Evolutionary conservation across 23 red algal genomes (phyloP).

Genomic region (Gracilaria gracilis): DNA sequence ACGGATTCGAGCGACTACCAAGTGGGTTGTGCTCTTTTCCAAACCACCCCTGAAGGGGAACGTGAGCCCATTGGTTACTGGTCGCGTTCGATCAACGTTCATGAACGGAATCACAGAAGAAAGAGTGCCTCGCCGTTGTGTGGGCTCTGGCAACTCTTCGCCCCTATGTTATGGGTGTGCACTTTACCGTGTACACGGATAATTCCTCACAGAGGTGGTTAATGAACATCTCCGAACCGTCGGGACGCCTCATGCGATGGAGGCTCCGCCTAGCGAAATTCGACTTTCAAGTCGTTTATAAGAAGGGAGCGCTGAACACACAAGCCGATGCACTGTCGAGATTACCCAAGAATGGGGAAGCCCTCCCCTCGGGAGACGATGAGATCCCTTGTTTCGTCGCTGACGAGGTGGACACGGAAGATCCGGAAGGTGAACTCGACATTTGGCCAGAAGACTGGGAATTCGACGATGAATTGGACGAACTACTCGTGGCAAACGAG

Average conservation of each 20-base stretch:
- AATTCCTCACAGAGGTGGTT: constrained; percentile 4
- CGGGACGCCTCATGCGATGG: no score
- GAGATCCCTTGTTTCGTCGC: no score
- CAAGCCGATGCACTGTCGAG: no score
- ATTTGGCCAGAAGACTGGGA: no score
- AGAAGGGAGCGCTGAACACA: no score
- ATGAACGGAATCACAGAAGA: not conserved
- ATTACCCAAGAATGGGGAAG: no score
- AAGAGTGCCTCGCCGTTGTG: not conserved
- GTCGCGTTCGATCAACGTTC: not conserved
- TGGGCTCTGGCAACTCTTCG: not conserved
- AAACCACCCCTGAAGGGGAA: not conserved
- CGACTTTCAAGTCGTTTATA: not conserved
- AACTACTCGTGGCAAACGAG: no score
- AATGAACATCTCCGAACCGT: not conserved
- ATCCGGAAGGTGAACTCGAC: no score
- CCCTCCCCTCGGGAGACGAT: no score
- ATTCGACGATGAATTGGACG: no score
- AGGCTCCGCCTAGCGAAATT: no score
- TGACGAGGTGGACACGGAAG: no score
- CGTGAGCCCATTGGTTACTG: not conserved
- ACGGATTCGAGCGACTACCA: constrained; percentile 12
- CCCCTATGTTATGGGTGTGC: not conserved
- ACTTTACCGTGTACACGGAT: constrained; percentile 11
- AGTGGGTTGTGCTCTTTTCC: not conserved